Percentiles rank a stretch among this genome's conserved stretches.
Conservation (phyloP, 2,329 filamentous ascomycete species). For the Alternaria gaisen region DNA sequence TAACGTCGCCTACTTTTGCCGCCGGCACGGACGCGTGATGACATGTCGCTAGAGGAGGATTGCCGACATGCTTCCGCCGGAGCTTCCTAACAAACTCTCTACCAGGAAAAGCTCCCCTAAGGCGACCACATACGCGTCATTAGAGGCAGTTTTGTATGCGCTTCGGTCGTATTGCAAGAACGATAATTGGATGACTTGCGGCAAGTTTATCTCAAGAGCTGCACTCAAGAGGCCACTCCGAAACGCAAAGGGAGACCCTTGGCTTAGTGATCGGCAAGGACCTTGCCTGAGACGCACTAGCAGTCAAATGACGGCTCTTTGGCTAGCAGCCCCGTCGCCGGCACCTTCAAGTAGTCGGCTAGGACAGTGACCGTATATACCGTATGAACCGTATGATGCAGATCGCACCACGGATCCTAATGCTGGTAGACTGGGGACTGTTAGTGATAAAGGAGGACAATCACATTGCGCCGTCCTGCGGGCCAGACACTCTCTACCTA, state of each 20-base stretch:
- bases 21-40: neutral
- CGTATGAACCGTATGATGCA: slow-evolving; percentile 9
- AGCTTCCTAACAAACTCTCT: neutral
- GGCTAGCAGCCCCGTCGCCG: slow-evolving; percentile 18
- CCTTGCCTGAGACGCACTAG: slow-evolving; percentile 14
- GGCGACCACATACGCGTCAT: slow-evolving; percentile 2
- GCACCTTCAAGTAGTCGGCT: slow-evolving; percentile 9
- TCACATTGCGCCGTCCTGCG: neutral
- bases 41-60: neutral
- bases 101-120: neutral
- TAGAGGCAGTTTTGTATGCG: neutral
- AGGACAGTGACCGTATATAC: slow-evolving; percentile 9
- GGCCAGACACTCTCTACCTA: neutral
- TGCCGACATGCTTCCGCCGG: neutral
- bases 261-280: slow-evolving; percentile 17
- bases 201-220: neutral
- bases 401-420: neutral
- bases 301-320: neutral
- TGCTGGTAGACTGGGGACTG: neutral
- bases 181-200: neutral
- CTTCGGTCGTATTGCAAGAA: neutral
- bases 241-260: slow-evolving; percentile 4
- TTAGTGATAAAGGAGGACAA: neutral
- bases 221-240: neutral
- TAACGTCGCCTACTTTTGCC: neutral